A percentile compares a stretch with the other conserved stretches of the same genome.
These are phyloP conservation scores for Talaromyces thailandensis DNA, from an alignment of 495 filamentous ascomycete species.

Conservation along the genomic window DNA sequence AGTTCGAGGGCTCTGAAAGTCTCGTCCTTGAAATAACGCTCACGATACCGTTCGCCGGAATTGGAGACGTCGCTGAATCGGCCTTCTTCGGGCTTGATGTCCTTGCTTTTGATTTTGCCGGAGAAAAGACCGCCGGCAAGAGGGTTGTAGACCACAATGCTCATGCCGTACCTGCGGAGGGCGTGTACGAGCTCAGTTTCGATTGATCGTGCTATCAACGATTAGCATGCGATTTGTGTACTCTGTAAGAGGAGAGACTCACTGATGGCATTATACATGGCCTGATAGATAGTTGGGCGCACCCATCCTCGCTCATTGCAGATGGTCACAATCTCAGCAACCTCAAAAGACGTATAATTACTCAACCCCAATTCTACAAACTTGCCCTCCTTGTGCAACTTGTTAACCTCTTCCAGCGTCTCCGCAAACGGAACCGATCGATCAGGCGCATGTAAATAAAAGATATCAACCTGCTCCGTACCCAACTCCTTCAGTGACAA, in stretches of 20 bases:
- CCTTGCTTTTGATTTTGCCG: constrained; percentile 13
- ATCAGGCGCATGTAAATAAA: constrained; percentile 41
- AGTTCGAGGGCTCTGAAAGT: constrained; percentile 41
- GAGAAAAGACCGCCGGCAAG: constrained; percentile 41
- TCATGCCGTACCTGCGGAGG: constrained; percentile 42
- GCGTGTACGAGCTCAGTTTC: constrained; percentile 45
- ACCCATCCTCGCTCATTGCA: constrained; percentile 71
- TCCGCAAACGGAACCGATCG: constrained; percentile 37
- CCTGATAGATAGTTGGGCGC: constrained; percentile 55
- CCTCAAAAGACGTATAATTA: constrained; percentile 85
- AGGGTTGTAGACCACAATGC: constrained; percentile 42
- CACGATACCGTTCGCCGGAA: constrained; percentile 29
- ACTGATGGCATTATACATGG: constrained; percentile 54
- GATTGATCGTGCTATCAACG: constrained; percentile 24
- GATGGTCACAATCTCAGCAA: constrained; percentile 79
- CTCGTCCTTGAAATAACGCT: constrained; percentile 35
- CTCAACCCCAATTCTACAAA: constrained; percentile 74
- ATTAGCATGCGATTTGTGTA: not conserved
- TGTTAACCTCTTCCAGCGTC: constrained; percentile 37
- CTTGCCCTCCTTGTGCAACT: constrained; percentile 61
- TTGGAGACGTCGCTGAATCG: constrained; percentile 31
- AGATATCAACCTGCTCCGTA: constrained; percentile 39
- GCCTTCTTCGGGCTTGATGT: constrained; percentile 26
- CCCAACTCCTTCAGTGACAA: constrained; percentile 35
- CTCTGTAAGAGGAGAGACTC: not conserved